Base-by-base conservation (phyloP, 2,329 filamentous ascomycete genomes). In the Sclerotinia trifoliorum region DNA sequence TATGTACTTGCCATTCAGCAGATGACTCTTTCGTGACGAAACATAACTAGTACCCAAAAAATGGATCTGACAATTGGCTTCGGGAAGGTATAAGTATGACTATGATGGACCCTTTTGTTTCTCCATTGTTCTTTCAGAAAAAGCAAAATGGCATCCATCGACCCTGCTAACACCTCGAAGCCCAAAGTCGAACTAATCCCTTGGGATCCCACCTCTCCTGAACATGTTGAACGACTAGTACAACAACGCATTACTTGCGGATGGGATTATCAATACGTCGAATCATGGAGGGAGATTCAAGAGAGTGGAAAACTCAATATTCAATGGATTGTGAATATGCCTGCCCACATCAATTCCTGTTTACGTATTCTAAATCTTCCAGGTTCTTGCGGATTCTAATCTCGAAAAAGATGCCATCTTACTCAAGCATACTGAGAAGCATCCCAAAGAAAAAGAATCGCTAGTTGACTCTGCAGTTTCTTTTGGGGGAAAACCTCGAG, bases 201-300 rank as follows among this genome's bases (percentile, higher is more conserved):
- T 11, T 84, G 80, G 80, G 81, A 84, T 68, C 74, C 79, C 13
- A 72, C 71, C 21, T 80, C 77, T 56, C 75, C 76, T 11, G 74
- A 75, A n/a, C 82, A 84, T 66, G 74, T 77, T 46, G 70, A 79
- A 67, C 76, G 82, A 49, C 73, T 84, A 73, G 74, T 78, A 51
- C 76, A 80, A 39, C 82, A 84, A 72, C 79, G 82, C 19, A 72
- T 82, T 17, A 79, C 79, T 4, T 84, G 82, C 70, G 80, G 81
- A 21, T 84, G 82, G 82, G 76, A 79, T 52, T 66, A 72, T 17
- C 76, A 81, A 5, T 71, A 77, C 39, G 78, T 84, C 2, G 71
- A 73, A 68, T 52, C 55, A 24, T 73, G 70, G 73, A 68, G 48
- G 64, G 51, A 8, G 3, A 19, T 46, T 26, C 74, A 76, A 65